Conservation (phyloP, 108 stramenopile species). For the Cylindrotheca closterium region DNA sequence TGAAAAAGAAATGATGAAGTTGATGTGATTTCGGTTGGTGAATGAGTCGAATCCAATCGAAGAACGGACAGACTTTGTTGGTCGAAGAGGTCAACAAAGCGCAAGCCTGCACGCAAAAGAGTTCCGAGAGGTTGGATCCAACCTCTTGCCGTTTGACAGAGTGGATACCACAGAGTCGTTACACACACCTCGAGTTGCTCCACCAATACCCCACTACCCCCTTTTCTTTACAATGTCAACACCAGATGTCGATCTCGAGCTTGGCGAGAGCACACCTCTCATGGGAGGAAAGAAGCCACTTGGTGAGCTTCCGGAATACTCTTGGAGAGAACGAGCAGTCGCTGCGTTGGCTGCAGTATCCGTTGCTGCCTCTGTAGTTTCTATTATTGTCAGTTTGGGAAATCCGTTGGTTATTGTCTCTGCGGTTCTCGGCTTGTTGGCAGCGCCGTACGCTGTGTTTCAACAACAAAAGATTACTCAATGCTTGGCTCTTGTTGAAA, state of each 20-base stretch:
- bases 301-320: slow-evolving; percentile 17
- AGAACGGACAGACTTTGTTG: too few species aligned
- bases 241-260: slow-evolving; percentile 24
- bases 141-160: too few species aligned
- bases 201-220: too few species aligned
- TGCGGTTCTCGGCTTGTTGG: slow-evolving; percentile 23
- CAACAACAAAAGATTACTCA: slow-evolving; percentile 50
- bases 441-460: slow-evolving; percentile 36
- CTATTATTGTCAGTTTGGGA: slow-evolving; percentile 34
- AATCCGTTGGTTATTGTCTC: slow-evolving; percentile 26
- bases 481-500: slow-evolving; percentile 32
- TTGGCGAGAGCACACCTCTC: slow-evolving; percentile 31
- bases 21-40: too few species aligned
- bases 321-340: slow-evolving; percentile 21
- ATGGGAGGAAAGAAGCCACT: slow-evolving; percentile 9
- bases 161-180: too few species aligned
- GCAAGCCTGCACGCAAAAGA: too few species aligned
- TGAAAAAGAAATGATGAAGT: too few species aligned
- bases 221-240: too few species aligned
- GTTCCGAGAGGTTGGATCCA: too few species aligned
- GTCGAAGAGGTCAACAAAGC: too few species aligned
- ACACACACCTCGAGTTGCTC: too few species aligned
- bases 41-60: too few species aligned
- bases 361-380: slow-evolving; percentile 1
- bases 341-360: slow-evolving; percentile 25